Evolutionary conservation across 83 land plant species (phyloP).

Genomic region (Picea abies): DNA sequence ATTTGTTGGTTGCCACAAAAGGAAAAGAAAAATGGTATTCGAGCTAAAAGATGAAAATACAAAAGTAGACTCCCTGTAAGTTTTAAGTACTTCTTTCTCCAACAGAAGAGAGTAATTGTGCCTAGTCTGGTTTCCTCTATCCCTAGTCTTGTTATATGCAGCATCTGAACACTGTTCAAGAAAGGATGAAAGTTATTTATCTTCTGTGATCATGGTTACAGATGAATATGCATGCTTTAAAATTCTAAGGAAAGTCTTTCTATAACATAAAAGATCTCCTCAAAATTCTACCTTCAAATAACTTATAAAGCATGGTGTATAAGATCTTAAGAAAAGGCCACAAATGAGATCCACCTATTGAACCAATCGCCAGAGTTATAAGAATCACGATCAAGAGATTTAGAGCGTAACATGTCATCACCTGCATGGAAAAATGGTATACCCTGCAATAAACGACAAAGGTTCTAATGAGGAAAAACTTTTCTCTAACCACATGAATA

Average conservation of each 20-base stretch:
- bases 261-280: neutral
- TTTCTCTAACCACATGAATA: neutral
- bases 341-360: slow-evolving; percentile 55
- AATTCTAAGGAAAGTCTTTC: neutral
- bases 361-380: slow-evolving; percentile 99
- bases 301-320: neutral
- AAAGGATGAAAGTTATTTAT: neutral
- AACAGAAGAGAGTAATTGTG: too few relatives aligned
- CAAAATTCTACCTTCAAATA: neutral
- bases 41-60: too few relatives aligned
- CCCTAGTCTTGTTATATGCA: too few relatives aligned
- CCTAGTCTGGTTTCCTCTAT: too few relatives aligned
- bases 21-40: too few relatives aligned
- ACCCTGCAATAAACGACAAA: slow-evolving; percentile 49
- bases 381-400: slow-evolving; percentile 98
- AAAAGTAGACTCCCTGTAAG: too few relatives aligned
- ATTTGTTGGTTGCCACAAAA: too few relatives aligned
- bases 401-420: slow-evolving; percentile 96
- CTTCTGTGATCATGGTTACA: neutral
- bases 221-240: neutral
- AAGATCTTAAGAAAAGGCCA: neutral
- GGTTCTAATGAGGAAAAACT: neutral
- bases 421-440: slow-evolving; percentile 97
- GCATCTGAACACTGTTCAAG: neutral
- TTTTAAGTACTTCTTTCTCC: too few relatives aligned